Evolutionary conservation across 1,139 yeast species (phyloP).

Genomic region (Geotrichum cucujoidarum): DNA sequence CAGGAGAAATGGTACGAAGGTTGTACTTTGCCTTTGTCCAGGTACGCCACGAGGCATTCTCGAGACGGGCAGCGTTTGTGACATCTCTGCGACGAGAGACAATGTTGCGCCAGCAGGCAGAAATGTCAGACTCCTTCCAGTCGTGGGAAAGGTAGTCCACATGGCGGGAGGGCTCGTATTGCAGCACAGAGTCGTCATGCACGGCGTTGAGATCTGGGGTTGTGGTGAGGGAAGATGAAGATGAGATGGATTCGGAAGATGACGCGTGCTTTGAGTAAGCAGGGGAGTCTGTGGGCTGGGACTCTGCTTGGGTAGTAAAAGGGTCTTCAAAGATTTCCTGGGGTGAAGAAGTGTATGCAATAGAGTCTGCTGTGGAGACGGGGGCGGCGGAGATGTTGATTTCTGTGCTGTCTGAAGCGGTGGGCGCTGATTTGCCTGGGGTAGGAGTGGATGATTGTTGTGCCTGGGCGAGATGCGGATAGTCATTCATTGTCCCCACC

Average conservation of each 20-base stretch:
- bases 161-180: conserved; percentile 77
- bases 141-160: conserved; percentile 92
- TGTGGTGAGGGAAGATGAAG: conserved; percentile 22
- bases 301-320: conserved; percentile 2
- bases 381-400: neutral
- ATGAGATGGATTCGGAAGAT: conserved; percentile 13
- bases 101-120: conserved; percentile 92
- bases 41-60: conserved; percentile 82
- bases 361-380: conserved; percentile 1
- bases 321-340: conserved; percentile 17
- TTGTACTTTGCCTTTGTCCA: conserved; percentile 79
- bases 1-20: conserved; percentile 70
- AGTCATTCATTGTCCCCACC: conserved; percentile 33
- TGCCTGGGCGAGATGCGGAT: conserved; percentile 26
- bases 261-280: conserved; percentile 10
- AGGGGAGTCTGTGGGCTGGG: conserved; percentile 2
- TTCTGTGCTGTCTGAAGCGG: neutral
- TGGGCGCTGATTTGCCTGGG: neutral
- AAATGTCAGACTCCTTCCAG: conserved; percentile 92
- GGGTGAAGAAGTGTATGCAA: conserved; percentile 13
- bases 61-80: conserved; percentile 60
- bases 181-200: conserved; percentile 77
- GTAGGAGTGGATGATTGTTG: too few species aligned
- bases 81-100: conserved; percentile 65
- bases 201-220: conserved; percentile 39